phyloP scores from a whole-genome alignment of 352 stramenopile genomes.

The Phytophthora pluvialis region DNA sequence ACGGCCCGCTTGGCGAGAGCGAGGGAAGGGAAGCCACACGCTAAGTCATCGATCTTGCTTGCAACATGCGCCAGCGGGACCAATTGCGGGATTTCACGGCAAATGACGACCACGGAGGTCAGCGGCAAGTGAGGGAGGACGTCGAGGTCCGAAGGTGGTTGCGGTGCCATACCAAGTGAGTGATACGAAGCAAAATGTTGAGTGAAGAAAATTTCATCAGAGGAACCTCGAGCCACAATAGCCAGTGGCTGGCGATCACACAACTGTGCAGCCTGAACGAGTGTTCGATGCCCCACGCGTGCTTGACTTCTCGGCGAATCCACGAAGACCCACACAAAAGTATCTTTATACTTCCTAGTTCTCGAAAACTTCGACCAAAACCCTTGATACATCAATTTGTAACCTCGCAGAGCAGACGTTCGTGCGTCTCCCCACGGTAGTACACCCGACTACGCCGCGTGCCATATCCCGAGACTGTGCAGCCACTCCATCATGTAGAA shows the following conservation, averaged over 20 bases:
- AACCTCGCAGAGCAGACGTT: conserved; percentile 4
- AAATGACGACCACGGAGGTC: too few relatives aligned
- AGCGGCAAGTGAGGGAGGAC: too few relatives aligned
- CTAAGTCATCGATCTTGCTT: conserved; percentile 2
- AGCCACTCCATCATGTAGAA: conserved; percentile 47
- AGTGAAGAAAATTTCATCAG: not conserved
- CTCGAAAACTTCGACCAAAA: conserved; percentile 16
- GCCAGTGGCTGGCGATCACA: too few relatives aligned
- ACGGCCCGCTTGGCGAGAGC: not conserved
- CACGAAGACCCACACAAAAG: not conserved
- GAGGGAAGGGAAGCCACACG: conserved; percentile 1
- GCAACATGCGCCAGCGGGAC: not conserved
- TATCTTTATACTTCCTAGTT: conserved; percentile 5
- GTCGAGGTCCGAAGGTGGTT: too few relatives aligned
- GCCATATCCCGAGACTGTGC: conserved; percentile 31
- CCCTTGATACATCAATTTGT: conserved; percentile 19
- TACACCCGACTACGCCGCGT: conserved; percentile 13
- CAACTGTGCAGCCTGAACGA: too few relatives aligned
- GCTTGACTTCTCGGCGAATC: too few relatives aligned
- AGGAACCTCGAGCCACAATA: too few relatives aligned
- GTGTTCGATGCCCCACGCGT: too few relatives aligned
- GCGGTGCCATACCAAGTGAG: too few relatives aligned
- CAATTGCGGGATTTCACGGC: too few relatives aligned
- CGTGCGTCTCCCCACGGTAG: conserved; percentile 6
- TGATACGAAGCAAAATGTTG: too few relatives aligned